Percentiles rank a stretch among this genome's conserved stretches.
These are phyloP conservation scores for Aureobasidium subglaciale DNA, from an alignment of 2,329 filamentous ascomycete genomes.

Conservation along the genomic window DNA sequence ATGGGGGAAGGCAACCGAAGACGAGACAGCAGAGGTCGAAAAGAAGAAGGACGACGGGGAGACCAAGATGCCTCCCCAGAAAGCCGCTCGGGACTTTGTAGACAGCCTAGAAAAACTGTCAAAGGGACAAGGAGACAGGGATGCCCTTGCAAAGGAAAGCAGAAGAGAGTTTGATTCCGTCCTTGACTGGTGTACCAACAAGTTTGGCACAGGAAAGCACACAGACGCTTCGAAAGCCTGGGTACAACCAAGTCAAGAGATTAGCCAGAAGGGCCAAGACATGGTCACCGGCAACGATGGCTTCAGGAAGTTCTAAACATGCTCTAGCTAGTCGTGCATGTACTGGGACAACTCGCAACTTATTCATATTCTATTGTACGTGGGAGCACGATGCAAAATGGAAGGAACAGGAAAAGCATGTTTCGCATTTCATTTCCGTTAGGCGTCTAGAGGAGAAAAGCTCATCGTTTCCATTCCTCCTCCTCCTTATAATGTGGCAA, in stretches of 20 bases:
- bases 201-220: constrained; percentile 38
- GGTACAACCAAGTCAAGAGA: constrained; percentile 36
- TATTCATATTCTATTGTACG: too few species aligned
- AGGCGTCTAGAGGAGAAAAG: neutral
- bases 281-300: constrained; percentile 41
- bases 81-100: constrained; percentile 27
- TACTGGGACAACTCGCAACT: too few species aligned
- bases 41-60: neutral
- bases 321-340: neutral
- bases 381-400: too few species aligned
- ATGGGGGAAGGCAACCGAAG: constrained; percentile 24
- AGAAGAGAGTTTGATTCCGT: constrained; percentile 35
- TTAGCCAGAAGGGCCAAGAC: constrained; percentile 34
- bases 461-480: neutral
- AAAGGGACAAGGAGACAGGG: constrained; percentile 24
- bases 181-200: constrained; percentile 37
- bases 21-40: neutral
- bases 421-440: constrained; percentile 5
- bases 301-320: constrained; percentile 37
- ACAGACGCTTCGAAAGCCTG: constrained; percentile 40
- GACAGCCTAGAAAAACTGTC: constrained; percentile 33
- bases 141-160: constrained; percentile 30
- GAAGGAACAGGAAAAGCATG: neutral
- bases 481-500: neutral
- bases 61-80: constrained; percentile 16